phyloP scores from a whole-genome alignment of 192 early-diverging fungal genomes.

The Mortierella antarctica region DNA sequence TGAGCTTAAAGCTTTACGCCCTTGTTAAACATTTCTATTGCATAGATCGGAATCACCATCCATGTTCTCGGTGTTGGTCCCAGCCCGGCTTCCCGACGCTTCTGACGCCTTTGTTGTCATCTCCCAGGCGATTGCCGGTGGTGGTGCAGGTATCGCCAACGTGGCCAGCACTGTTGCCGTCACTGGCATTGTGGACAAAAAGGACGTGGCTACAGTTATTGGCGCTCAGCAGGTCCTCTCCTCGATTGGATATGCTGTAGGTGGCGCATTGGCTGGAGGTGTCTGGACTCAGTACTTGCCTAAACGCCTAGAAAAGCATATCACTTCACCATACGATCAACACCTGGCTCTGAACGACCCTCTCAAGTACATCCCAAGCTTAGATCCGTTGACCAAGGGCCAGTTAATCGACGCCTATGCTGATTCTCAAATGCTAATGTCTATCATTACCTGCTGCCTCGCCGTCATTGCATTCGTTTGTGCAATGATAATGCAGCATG shows the following conservation, averaged over 20 bases:
- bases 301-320: slow-evolving; percentile 5
- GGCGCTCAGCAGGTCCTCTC: slow-evolving; percentile 18
- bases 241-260: slow-evolving; percentile 34
- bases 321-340: slow-evolving; percentile 41
- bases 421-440: slow-evolving; percentile 45
- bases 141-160: no score
- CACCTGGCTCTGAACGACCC: slow-evolving; percentile 14
- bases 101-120: no score
- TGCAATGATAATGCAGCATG: slow-evolving; percentile 19
- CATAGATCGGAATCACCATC: no score
- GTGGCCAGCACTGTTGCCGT: no score
- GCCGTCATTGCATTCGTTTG: slow-evolving; percentile 17
- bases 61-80: no score
- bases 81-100: no score
- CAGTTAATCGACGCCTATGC: slow-evolving; percentile 29
- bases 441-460: slow-evolving; percentile 34
- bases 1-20: no score
- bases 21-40: no score
- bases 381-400: slow-evolving; percentile 19
- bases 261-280: slow-evolving; percentile 42
- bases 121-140: no score
- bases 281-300: slow-evolving; percentile 51
- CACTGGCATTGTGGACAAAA: no score
- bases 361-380: not conserved
- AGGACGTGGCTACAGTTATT: no score